Evolutionary conservation across 495 filamentous ascomycete species (phyloP).

Genomic region (Viridothelium virens): DNA sequence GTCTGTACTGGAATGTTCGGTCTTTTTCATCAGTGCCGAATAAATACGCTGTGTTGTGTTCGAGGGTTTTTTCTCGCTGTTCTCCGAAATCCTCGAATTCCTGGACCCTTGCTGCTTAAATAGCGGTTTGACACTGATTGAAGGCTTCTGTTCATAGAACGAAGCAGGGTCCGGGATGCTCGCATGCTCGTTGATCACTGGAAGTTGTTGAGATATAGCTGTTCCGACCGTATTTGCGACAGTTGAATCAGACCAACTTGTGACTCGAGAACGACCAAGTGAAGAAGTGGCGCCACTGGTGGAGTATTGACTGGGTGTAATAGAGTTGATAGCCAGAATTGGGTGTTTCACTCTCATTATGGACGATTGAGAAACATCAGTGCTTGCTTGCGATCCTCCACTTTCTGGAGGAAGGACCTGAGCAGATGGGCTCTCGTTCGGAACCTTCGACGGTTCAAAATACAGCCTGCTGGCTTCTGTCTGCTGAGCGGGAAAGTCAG

Average conservation of each 20-base stretch:
- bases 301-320: neutral
- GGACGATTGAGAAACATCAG: neutral
- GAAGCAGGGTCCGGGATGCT: constrained; percentile 36
- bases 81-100: neutral
- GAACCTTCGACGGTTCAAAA: constrained; percentile 7
- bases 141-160: neutral
- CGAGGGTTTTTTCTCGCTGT: neutral
- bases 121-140: neutral
- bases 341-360: neutral
- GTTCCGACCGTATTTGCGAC: constrained; percentile 46
- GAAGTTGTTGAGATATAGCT: constrained; percentile 45
- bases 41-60: constrained; percentile 59
- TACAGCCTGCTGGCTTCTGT: constrained; percentile 22
- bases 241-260: constrained; percentile 67
- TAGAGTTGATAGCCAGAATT: neutral
- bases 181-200: constrained; percentile 59
- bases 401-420: neutral
- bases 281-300: neutral
- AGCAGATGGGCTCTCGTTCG: neutral
- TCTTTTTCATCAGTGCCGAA: constrained; percentile 63
- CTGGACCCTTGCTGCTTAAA: constrained; percentile 1
- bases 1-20: constrained; percentile 31
- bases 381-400: neutral
- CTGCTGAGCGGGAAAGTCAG: constrained; percentile 23
- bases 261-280: constrained; percentile 49